Conservation (phyloP, 139 green algal genomes). For the Chlorella sp. region DNA sequence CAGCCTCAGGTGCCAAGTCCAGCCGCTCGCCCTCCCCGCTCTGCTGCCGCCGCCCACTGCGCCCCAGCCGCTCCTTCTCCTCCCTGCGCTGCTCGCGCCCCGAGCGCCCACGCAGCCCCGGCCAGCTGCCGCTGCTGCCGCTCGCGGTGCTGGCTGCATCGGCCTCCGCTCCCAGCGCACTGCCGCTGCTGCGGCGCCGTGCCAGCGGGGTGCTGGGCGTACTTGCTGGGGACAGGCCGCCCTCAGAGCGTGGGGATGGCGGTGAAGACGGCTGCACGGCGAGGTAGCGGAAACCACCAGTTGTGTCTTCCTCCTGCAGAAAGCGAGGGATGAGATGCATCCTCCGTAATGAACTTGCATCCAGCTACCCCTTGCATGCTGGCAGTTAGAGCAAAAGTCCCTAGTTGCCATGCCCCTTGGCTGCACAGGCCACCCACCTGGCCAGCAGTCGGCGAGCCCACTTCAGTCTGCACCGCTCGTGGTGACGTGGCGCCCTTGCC, state of each 20-base stretch:
- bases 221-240: neutral
- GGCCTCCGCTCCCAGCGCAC: neutral
- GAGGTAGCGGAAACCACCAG: neutral
- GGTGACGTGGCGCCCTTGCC: neutral
- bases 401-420: too few species aligned
- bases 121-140: neutral
- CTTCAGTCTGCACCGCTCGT: neutral
- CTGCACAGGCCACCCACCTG: neutral
- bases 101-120: constrained; percentile 1
- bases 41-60: neutral
- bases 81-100: neutral
- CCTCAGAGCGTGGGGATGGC: neutral
- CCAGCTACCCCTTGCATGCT: too few species aligned
- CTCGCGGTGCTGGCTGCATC: neutral
- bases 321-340: too few species aligned
- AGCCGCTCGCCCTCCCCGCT: neutral
- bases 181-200: neutral
- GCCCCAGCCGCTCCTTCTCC: neutral
- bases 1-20: neutral
- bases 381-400: too few species aligned
- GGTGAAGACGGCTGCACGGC: neutral
- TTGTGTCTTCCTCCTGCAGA: neutral
- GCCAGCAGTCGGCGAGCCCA: neutral
- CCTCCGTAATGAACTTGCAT: too few species aligned
- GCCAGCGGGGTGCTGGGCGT: neutral